A percentile compares a stretch with the other conserved stretches of the same genome.
Evolutionary conservation across 768 basidiomycete genomes (phyloP).

Genomic region (Trametes meyenii): DNA sequence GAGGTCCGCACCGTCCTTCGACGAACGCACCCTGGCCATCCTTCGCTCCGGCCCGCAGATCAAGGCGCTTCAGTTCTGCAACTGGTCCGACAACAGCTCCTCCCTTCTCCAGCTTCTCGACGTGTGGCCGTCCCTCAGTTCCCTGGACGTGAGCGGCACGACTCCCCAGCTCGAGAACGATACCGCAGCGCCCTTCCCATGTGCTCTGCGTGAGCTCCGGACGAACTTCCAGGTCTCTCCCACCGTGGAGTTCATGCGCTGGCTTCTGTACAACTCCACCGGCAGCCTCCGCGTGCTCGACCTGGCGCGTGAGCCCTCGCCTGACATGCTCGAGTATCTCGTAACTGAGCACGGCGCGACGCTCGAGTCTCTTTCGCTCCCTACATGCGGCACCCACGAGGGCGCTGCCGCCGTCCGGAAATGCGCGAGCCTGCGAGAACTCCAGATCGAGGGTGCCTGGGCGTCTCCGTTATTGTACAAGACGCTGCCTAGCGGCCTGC

Average conservation of each 20-base stretch:
- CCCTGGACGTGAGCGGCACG: slow-evolving; percentile 55
- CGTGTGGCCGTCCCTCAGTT: slow-evolving; percentile 59
- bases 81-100: slow-evolving; percentile 68
- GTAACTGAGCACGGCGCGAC: slow-evolving; percentile 49
- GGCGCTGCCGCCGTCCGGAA: slow-evolving; percentile 48
- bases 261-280: slow-evolving; percentile 66
- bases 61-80: slow-evolving; percentile 58
- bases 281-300: slow-evolving; percentile 55
- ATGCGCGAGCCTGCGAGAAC: slow-evolving; percentile 53
- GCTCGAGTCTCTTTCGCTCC: slow-evolving; percentile 59
- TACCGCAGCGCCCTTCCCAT: slow-evolving; percentile 47
- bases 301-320: slow-evolving; percentile 61
- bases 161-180: slow-evolving; percentile 51
- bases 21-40: slow-evolving; percentile 47
- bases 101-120: slow-evolving; percentile 63
- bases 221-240: slow-evolving; percentile 70
- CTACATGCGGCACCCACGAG: slow-evolving; percentile 53
- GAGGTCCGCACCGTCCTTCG: slow-evolving; percentile 27
- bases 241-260: slow-evolving; percentile 62
- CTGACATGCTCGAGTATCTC: slow-evolving; percentile 57
- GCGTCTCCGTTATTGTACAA: slow-evolving; percentile 49
- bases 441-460: slow-evolving; percentile 59
- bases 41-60: slow-evolving; percentile 61
- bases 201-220: slow-evolving; percentile 53
- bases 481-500: slow-evolving; percentile 49